phyloP scores from a whole-genome alignment of 1,284 basidiomycete genomes.

The Mrakiaceae sp. region DNA sequence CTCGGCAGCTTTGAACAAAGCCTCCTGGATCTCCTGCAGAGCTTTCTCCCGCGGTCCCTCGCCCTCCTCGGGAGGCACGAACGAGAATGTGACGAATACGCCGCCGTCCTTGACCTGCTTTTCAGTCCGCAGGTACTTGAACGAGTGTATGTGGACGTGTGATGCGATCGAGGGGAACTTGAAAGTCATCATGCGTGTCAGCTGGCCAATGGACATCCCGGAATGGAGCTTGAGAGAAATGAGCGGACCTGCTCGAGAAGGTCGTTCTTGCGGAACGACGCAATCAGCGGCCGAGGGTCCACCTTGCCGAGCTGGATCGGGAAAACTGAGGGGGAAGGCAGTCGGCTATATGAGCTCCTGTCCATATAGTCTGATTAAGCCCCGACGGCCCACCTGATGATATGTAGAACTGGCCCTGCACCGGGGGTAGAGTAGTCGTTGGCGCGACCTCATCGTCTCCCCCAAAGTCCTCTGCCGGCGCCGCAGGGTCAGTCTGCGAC shows the following conservation, averaged over 20 bases:
- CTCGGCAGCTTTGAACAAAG: constrained; percentile 20
- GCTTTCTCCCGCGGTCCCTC: constrained; percentile 33
- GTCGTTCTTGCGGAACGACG: constrained; percentile 28
- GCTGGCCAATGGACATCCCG: constrained; percentile 13
- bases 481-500: no score
- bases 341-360: no score
- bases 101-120: constrained; percentile 59
- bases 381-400: no score
- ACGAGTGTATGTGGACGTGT: constrained; percentile 2
- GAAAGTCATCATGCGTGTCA: constrained; percentile 28
- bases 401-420: no score
- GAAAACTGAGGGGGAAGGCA: constrained; percentile 21
- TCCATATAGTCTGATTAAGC: no score
- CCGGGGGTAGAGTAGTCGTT: no score
- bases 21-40: constrained; percentile 42
- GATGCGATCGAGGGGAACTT: not conserved
- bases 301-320: constrained; percentile 30
- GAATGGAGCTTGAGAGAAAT: constrained; percentile 19
- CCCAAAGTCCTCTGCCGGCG: no score
- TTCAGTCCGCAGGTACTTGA: constrained; percentile 22
- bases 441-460: no score
- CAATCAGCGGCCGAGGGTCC: constrained; percentile 28
- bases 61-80: constrained; percentile 35
- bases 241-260: constrained; percentile 26
- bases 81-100: constrained; percentile 70